Conservation (phyloP, 306 rosid genomes). For the Cucumis hystrix region DNA sequence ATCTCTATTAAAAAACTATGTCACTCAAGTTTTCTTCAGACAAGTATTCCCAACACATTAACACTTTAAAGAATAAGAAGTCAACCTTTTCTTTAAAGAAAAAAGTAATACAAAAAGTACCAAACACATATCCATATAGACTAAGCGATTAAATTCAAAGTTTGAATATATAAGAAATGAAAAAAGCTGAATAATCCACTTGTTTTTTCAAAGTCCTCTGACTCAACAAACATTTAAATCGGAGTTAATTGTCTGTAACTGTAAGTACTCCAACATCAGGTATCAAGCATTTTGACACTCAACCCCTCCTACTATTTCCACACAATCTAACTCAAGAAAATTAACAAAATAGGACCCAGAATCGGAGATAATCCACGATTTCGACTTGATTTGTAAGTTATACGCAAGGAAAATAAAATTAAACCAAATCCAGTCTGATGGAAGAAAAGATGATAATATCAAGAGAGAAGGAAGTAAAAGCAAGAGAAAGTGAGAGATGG, state of each 20-base stretch:
- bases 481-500: background rate
- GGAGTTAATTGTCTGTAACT: background rate
- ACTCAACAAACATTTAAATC: background rate
- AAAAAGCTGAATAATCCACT: background rate
- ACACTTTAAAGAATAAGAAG: background rate
- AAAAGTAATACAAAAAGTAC: background rate
- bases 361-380: background rate
- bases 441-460: background rate
- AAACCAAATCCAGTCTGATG: background rate
- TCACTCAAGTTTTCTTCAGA: background rate
- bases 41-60: background rate
- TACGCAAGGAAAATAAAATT: constrained; percentile 3
- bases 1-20: background rate
- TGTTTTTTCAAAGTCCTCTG: background rate
- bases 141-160: background rate
- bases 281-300: background rate
- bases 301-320: background rate
- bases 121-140: background rate
- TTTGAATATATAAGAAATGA: background rate
- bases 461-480: background rate
- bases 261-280: background rate
- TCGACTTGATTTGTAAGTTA: background rate
- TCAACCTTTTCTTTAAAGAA: background rate
- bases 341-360: background rate
- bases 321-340: background rate